These are phyloP conservation scores for Talaromyces albobiverticillius DNA, from an alignment of 2,329 filamentous ascomycete genomes.

Conservation along the genomic window DNA sequence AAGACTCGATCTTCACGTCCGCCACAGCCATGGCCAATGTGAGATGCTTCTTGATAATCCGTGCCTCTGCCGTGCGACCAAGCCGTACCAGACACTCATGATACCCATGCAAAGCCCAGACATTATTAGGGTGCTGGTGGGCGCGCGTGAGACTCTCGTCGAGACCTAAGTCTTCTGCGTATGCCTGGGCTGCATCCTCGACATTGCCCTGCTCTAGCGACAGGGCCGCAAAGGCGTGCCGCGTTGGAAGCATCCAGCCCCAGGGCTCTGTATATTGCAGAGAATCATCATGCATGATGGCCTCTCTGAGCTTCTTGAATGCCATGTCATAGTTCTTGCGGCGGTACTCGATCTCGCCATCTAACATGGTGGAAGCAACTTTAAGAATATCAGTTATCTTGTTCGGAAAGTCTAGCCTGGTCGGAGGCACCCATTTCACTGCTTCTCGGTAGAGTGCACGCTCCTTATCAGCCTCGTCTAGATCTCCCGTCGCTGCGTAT, in stretches of 20 bases:
- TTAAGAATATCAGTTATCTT: slow-evolving; percentile 58
- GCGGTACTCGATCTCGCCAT: slow-evolving; percentile 63
- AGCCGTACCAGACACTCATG: slow-evolving; percentile 63
- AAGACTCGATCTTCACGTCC: slow-evolving; percentile 56
- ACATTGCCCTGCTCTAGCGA: slow-evolving; percentile 58
- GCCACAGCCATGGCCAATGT: slow-evolving; percentile 50
- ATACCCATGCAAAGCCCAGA: slow-evolving; percentile 70
- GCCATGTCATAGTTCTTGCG: slow-evolving; percentile 53
- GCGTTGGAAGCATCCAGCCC: slow-evolving; percentile 67
- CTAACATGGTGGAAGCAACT: slow-evolving; percentile 59
- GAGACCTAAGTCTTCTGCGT: slow-evolving; percentile 57
- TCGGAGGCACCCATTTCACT: slow-evolving; percentile 50
- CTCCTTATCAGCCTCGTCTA: slow-evolving; percentile 44
- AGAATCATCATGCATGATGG: slow-evolving; percentile 56
- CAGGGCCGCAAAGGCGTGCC: slow-evolving; percentile 63
- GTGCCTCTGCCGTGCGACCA: slow-evolving; percentile 31
- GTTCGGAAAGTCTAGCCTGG: slow-evolving; percentile 65
- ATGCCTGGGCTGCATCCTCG: slow-evolving; percentile 51
- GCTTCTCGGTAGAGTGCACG: slow-evolving; percentile 51
- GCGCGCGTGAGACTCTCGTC: slow-evolving; percentile 34
- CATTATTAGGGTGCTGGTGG: slow-evolving; percentile 65
- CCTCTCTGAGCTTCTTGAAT: slow-evolving; percentile 53
- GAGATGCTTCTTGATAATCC: slow-evolving; percentile 45
- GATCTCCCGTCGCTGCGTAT: slow-evolving; percentile 53
- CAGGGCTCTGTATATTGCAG: slow-evolving; percentile 66